Conservation (phyloP, 352 stramenopile species). For the Phytophthora quininea region DNA sequence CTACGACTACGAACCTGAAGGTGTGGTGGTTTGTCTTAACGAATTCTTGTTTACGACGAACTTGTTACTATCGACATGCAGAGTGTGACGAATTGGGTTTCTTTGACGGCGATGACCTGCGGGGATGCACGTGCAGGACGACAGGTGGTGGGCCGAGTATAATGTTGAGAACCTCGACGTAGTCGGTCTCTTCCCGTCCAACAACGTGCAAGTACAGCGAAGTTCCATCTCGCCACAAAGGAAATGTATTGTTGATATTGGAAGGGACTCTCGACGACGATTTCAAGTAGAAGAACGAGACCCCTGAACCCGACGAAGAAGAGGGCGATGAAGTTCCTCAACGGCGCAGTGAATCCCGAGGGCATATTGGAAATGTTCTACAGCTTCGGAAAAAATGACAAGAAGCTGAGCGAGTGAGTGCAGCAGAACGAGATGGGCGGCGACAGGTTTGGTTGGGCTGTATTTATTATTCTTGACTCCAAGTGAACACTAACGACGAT, state of each 20-base stretch:
- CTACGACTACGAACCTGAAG: conserved; percentile 72
- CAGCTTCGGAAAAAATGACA: conserved; percentile 49
- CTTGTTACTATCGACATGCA: conserved; percentile 13
- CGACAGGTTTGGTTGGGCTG: conserved; percentile 34
- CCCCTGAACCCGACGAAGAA: conserved; percentile 15
- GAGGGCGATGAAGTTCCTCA: conserved; percentile 26
- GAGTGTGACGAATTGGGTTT: conserved; percentile 66
- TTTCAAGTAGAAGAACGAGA: conserved; percentile 29
- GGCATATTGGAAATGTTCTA: conserved; percentile 35
- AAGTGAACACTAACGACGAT: background rate
- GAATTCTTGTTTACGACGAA: background rate
- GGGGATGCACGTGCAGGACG: conserved; percentile 54
- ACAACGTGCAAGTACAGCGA: conserved; percentile 58
- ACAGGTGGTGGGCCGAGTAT: conserved; percentile 71
- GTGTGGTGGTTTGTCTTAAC: conserved; percentile 25
- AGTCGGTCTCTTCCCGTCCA: conserved; percentile 65
- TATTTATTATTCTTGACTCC: background rate
- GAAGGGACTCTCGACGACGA: conserved; percentile 12
- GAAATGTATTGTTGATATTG: conserved; percentile 5
- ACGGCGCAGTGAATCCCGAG: conserved; percentile 15
- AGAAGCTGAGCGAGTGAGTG: conserved; percentile 46
- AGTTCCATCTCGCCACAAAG: background rate
- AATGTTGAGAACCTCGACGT: conserved; percentile 28
- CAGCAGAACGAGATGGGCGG: conserved; percentile 40
- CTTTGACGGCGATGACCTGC: conserved; percentile 46